Base-by-base conservation (phyloP, 139 green algal species). In the Chlamydomonas eustigma region DNA sequence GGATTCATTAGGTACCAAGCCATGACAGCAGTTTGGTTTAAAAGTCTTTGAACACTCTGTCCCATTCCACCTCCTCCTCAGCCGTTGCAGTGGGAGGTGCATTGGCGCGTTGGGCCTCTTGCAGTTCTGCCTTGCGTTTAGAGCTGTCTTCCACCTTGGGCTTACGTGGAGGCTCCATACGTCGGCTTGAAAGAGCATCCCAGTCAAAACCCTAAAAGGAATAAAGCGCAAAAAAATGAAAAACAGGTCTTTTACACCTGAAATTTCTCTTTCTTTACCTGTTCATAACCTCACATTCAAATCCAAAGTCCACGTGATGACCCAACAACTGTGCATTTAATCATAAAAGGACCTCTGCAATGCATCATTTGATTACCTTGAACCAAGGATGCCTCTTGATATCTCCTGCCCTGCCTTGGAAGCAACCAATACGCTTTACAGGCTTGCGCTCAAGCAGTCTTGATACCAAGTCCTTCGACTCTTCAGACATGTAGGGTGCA, bases 361-460 rank as follows among this genome's bases (percentile, higher is more conserved):
- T n/a, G n/a, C n/a, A n/a, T n/a, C n/a, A n/a, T n/a, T n/a, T n/a
- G n/a, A n/a, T n/a, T n/a, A 65, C 24, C 37, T 18, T 74, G 39
- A 98, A 98, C 94, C 94, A 98, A 51, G 84, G 82, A 84, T 98
- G 94, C 44, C 63, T 76, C 86, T 97, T 97, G 78, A 98, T 90
- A 76, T 97, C 94, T 0, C 50, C 37, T 1, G 85, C 88, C 3
- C 87, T 76, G 24, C 87, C 89, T 64, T 86, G 85, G 77, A 97
- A 81, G 86, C 94, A 94, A 51, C 94, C 94, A 37, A 98, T 88
- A 39, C 94, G 90, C 83, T 89, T 86, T 25, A 88, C 84, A 31
- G 92, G 92, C 84, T 94, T 93, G 75, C 94, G 90, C 85, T 98
- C 89, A 70, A 98, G 87, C 80, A 98, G 87, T 32, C 84, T 70